Conservation (phyloP, 768 basidiomycete genomes). For the Gautieria morchelliformis region DNA sequence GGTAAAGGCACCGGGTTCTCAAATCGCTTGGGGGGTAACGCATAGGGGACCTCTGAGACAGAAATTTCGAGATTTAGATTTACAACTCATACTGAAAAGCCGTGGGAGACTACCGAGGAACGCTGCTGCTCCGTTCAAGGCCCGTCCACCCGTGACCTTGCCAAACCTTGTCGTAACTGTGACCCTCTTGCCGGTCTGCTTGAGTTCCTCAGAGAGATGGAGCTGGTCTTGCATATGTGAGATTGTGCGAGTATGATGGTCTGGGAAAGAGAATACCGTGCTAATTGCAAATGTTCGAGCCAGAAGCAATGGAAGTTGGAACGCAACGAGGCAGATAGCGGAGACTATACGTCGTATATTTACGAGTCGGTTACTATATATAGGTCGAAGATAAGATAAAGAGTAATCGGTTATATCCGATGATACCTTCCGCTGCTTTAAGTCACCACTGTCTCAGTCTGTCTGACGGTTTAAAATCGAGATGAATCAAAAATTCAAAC, state of each 20-base stretch:
- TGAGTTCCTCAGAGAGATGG: slow-evolving; percentile 17
- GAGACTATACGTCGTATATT: too few relatives aligned
- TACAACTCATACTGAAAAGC: background rate
- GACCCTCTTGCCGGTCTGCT: slow-evolving; percentile 28
- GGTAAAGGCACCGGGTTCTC: slow-evolving; percentile 53
- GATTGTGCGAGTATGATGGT: too few relatives aligned
- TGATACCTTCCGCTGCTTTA: too few relatives aligned
- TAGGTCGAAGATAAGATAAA: too few relatives aligned
- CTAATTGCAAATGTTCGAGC: too few relatives aligned
- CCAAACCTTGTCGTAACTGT: slow-evolving; percentile 46
- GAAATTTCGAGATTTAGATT: background rate
- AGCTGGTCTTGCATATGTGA: background rate
- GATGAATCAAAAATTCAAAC: background rate
- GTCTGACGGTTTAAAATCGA: background rate
- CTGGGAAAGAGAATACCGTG: too few relatives aligned
- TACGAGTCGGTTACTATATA: too few relatives aligned
- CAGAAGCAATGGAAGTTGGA: too few relatives aligned
- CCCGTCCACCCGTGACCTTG: slow-evolving; percentile 45
- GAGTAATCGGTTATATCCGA: too few relatives aligned
- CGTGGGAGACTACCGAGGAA: slow-evolving; percentile 43
- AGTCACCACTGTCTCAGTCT: too few relatives aligned
- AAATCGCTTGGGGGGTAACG: slow-evolving; percentile 54
- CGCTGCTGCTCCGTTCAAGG: slow-evolving; percentile 49
- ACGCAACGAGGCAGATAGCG: too few relatives aligned
- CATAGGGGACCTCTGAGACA: slow-evolving; percentile 60